Base-by-base conservation (phyloP, 2,329 filamentous ascomycete genomes). In the Pseudogymnoascus sp. region DNA sequence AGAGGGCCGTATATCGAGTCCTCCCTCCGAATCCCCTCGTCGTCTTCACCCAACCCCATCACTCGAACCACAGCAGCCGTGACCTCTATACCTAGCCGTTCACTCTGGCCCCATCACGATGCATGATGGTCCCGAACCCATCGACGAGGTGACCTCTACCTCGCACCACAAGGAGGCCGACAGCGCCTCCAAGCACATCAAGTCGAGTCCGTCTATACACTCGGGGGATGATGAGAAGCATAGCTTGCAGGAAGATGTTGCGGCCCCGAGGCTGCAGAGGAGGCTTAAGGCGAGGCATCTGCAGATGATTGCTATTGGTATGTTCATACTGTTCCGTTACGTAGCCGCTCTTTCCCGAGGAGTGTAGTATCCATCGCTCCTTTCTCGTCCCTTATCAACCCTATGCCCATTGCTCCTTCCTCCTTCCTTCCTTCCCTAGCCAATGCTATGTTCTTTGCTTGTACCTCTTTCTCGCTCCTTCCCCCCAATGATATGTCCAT, bases 301-400 rank as follows among this genome's bases (percentile, higher is more conserved):
- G 30, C 83, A 87, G 74, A 87, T 87, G 83, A 85, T 88, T 67
- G 85, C 84, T 57, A 82, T 84, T 63, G 77, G 78, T 69, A 67
- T 62, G 63, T 59, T 22, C 22, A 37, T 58, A 18, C n/a, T 50
- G n/a, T 50, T 30, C 7, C n/a, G 4, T 12, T 30, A 2, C 25
- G 30, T 50, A 30, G 25, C 14, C 43, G 22, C 25, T 50, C n/a
- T 50, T 50, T 50, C 43, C 22, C 25, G n/a, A 18, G 12, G 8
- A 15, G 25, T 50, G 43, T 25, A n/a, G 8, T 50, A 25, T 25
- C 43, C 43, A 50, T 30, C 11, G 43, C 43, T 11, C 43, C n/a
- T 50, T 22, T 9, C 20, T 47, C 41, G 11, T 25, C 41, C 7
- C 41, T 11, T 12, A 8, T 47, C 20, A 8, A 25, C 11, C 28